Conservation (phyloP, 2,329 filamentous ascomycete species). For the Fusarium sp. region DNA sequence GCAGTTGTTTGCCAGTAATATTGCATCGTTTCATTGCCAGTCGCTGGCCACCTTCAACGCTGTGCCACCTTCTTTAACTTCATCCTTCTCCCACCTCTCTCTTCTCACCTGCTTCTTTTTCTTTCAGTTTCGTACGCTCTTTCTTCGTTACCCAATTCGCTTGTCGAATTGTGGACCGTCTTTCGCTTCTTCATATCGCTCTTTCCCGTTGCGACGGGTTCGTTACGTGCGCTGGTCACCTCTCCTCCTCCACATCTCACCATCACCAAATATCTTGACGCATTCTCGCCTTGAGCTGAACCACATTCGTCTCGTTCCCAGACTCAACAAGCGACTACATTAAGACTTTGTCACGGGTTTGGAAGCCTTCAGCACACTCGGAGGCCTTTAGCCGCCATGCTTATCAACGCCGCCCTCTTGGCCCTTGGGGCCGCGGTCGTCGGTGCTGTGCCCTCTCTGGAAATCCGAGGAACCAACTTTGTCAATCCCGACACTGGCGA, state of each 20-base stretch:
- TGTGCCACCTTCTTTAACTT: conserved; percentile 9
- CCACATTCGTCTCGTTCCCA: conserved; percentile 6
- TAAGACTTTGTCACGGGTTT: conserved; percentile 20
- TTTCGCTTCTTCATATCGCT: conserved; percentile 38
- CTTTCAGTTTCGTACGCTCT: conserved; percentile 28
- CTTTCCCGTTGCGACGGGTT: conserved; percentile 31
- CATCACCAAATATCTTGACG: conserved; percentile 11
- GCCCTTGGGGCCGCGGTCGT: conserved; percentile 64
- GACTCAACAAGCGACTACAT: conserved; percentile 4
- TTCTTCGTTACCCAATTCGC: conserved; percentile 26
- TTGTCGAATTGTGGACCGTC: conserved; percentile 19
- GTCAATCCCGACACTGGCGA: conserved; percentile 68
- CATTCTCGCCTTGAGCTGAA: conserved; percentile 15
- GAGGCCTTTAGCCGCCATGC: conserved; percentile 35
- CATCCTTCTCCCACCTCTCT: conserved; percentile 11
- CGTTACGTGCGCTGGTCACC: conserved; percentile 10
- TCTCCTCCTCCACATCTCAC: conserved; percentile 4
- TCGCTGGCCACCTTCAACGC: conserved; percentile 9
- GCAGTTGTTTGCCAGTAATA: conserved; percentile 10
- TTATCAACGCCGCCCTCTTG: conserved; percentile 59
- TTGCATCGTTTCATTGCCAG: conserved; percentile 21
- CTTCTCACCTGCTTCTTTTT: conserved; percentile 13
- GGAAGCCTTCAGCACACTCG: conserved; percentile 12
- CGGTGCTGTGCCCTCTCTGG: conserved; percentile 67
- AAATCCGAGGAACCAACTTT: conserved; percentile 67